phyloP scores from a whole-genome alignment of 1,284 basidiomycete genomes.

The Heterobasidion parviporum region DNA sequence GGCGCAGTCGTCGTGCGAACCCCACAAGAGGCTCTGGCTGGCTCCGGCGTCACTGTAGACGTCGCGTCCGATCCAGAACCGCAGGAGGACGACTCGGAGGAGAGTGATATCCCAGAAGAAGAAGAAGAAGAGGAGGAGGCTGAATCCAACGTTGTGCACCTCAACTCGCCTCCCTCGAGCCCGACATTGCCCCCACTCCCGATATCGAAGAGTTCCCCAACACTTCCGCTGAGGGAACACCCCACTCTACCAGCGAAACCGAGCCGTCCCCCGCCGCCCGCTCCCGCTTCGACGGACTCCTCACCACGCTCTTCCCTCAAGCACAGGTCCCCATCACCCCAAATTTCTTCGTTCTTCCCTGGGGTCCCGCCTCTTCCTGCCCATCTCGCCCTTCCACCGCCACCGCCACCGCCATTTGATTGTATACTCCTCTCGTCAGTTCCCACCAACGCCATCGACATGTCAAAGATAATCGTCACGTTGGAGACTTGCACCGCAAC shows the following conservation, averaged over 20 bases:
- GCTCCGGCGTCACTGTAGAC: slow-evolving; percentile 11
- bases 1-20: slow-evolving; percentile 69
- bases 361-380: slow-evolving; percentile 16
- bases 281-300: slow-evolving; percentile 15
- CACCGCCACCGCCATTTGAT: slow-evolving; percentile 45
- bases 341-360: slow-evolving; percentile 29
- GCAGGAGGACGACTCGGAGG: slow-evolving; percentile 17
- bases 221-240: slow-evolving; percentile 9
- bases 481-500: slow-evolving; percentile 63
- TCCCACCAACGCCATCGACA: slow-evolving; percentile 38
- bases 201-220: slow-evolving; percentile 17
- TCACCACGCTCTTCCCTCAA: slow-evolving; percentile 22
- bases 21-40: slow-evolving; percentile 59
- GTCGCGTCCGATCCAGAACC: slow-evolving; percentile 3
- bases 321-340: slow-evolving; percentile 17
- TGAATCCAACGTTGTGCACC: slow-evolving; percentile 10
- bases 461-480: slow-evolving; percentile 55
- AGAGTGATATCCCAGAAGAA: slow-evolving; percentile 4
- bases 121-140: slow-evolving; percentile 14
- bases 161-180: slow-evolving; percentile 11
- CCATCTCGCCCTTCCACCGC: slow-evolving; percentile 12
- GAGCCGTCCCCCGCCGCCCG: slow-evolving; percentile 26
- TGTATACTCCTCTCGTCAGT: slow-evolving; percentile 57
- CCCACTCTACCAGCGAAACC: slow-evolving; percentile 19
- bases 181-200: slow-evolving; percentile 16